Base-by-base conservation (phyloP, 2,329 filamentous ascomycete genomes). In the Aspergillus sp. region DNA sequence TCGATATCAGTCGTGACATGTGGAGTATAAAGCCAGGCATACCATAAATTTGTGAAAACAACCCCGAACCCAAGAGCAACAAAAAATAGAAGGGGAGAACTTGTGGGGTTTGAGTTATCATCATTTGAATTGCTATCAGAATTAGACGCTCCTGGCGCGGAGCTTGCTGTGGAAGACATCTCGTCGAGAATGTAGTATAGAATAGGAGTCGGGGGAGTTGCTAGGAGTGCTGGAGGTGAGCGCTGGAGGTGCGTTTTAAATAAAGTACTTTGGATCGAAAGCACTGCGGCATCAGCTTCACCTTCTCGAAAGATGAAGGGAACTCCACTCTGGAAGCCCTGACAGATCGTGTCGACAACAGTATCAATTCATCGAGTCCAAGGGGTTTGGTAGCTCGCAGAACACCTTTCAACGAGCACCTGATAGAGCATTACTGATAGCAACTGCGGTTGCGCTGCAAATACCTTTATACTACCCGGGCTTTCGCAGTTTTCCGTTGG, bases 31-130 rank as follows among this genome's bases (percentile, higher is more conserved):
- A 17, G 41, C 32, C 59, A n/a, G 61, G 75, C 89, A 80, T 83
- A 98, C 95, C 95, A 99, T 76, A 99, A 80, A 75, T 99, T 99
- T 50, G 95, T 99, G 71, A 99, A 99, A 44, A 99, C 95, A 18
- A 99, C 95, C 67, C 95, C 95, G 69, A 99, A 98, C 4, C 95
- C 95, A 30, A 99, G 81, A 15, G 95, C 93, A 56, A 98, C 92
- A 73, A 98, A 97, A 79, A 98, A 98, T 5, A 95, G 80, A 56
- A 95, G 75, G 39, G 90, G 90, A 38, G 89, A 92, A 71, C 83
- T 90, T 44, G 86, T 89, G 36, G 83, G 83, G 42, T 80, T 80
- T 11, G 68, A 68, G 61, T 71, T 73, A 47, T 70, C 69, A 54
- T 69, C 68, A 22, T 72, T 72, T 12, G 52, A 60, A 62, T 59